phyloP scores from a whole-genome alignment of 2,329 filamentous ascomycete genomes.

The Thielaviopsis ethacetica region DNA sequence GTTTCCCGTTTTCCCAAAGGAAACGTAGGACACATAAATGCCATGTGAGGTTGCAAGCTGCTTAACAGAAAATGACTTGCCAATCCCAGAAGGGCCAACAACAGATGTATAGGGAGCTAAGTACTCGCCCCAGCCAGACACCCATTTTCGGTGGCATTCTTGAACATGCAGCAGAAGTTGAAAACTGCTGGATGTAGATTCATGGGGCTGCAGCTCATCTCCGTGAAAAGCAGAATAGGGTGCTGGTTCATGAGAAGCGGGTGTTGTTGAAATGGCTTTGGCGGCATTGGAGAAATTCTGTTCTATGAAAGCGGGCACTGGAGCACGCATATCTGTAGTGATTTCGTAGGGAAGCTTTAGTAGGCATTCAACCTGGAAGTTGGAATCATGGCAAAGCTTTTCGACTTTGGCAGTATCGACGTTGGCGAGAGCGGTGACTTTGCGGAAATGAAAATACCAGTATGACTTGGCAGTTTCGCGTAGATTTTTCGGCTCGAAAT shows the following conservation, averaged over 20 bases:
- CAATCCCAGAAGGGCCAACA: neutral
- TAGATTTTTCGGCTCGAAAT: neutral
- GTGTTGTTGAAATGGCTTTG: neutral
- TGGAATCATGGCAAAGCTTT: neutral
- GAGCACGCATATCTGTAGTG: neutral
- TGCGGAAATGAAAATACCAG: neutral
- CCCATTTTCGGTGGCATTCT: neutral
- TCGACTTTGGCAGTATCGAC: neutral
- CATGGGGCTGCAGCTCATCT: neutral
- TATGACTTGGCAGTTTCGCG: neutral
- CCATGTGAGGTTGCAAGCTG: neutral
- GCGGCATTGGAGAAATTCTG: neutral
- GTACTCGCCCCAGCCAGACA: neutral
- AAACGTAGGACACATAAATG: neutral
- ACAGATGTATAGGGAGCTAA: neutral
- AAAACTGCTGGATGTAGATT: neutral
- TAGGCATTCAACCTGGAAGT: neutral
- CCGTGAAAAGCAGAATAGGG: neutral
- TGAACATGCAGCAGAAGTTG: neutral
- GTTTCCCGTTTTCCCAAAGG: neutral
- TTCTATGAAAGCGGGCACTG: neutral
- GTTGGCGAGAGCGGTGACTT: neutral
- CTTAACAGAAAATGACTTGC: neutral
- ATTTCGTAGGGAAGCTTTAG: neutral
- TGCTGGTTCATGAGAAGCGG: neutral